These are phyloP conservation scores for Trichophaea hybrida DNA, from an alignment of 2,329 filamentous ascomycete species.

Conservation along the genomic window DNA sequence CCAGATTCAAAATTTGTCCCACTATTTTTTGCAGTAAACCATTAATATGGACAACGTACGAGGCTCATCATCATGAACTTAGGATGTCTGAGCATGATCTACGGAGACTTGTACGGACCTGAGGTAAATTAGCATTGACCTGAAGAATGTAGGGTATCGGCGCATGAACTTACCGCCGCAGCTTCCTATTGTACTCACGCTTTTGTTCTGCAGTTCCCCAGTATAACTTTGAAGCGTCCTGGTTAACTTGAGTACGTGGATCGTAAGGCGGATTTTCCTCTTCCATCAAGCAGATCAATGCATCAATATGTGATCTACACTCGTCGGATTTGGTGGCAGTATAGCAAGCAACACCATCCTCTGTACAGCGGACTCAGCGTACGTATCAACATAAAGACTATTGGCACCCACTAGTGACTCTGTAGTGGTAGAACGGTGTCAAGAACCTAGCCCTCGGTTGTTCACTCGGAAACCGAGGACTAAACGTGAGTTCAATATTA, in stretches of 20 bases:
- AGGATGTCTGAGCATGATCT: neutral
- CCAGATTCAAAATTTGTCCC: too few species aligned
- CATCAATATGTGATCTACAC: constrained; percentile 67
- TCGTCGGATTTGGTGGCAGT: constrained; percentile 58
- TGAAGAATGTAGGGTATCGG: neutral
- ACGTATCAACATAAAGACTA: neutral
- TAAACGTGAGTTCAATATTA: constrained; percentile 63
- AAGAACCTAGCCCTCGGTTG: constrained; percentile 73
- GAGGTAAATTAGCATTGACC: neutral
- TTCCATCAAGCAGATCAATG: constrained; percentile 67
- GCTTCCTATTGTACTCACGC: constrained; percentile 67
- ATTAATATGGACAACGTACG: too few species aligned
- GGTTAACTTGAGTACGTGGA: constrained; percentile 72
- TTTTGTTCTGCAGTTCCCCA: constrained; percentile 71
- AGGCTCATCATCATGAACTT: too few species aligned
- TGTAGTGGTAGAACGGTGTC: constrained; percentile 74
- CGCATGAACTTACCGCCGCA: constrained; percentile 53
- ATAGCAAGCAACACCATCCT: constrained; percentile 70
- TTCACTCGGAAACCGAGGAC: constrained; percentile 71
- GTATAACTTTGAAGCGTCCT: constrained; percentile 69
- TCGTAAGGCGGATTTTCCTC: constrained; percentile 82
- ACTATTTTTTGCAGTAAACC: too few species aligned
- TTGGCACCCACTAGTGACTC: constrained; percentile 46
- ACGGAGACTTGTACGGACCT: constrained; percentile 3
- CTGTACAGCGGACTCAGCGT: constrained; percentile 7